Base-by-base conservation (phyloP, 352 stramenopile species). In the Phytophthora fragariaefolia region DNA sequence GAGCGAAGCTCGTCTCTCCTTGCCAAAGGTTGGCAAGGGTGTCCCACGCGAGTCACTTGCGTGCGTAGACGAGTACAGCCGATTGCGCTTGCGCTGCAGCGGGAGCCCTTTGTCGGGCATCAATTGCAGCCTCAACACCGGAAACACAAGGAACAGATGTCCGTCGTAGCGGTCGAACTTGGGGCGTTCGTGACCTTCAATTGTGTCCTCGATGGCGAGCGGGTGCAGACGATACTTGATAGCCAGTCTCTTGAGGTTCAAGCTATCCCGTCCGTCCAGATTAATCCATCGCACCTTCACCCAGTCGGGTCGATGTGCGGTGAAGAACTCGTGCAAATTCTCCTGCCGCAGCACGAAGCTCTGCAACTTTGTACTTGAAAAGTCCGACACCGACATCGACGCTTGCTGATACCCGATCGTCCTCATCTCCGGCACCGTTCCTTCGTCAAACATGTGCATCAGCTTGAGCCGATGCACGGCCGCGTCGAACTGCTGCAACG, bases 271-370 rank as follows among this genome's bases (percentile, higher is more conserved):
- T 40, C 85, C 81, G 62, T 92, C 80, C 51, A 96, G 68, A 71
- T 96, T 95, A 60, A 96, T 95, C 87, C 87, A 96, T 12, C 89
- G 89, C 42, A 93, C 83, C 4, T 82, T 89, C n/a, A 92, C 87
- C 88, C 88, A 95, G 13, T 80, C 58, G 26, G 87, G 85, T 5
- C 86, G 79, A 56, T 87, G 79, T 18, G 76, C 68, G 49, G 87
- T 95, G 64, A 95, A 95, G 57, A 92, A 95, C 27, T 74, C 73
- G 5, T 83, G 83, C 27, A 92, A 53, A 7, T 89, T 80, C 6
- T 64, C 58, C 18, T 77, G 71, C 36, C 75, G 68, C 15, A 95
- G 58, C 18, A 66, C 59, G 54, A 93, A 92, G 62, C 88, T 87
- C 69, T 94, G 77, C 48, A 93, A 58, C 9, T 80, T 76, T 5